These are phyloP conservation scores for Solanum tarijense DNA, from an alignment of 257 asterid species.

Conservation along the genomic window DNA sequence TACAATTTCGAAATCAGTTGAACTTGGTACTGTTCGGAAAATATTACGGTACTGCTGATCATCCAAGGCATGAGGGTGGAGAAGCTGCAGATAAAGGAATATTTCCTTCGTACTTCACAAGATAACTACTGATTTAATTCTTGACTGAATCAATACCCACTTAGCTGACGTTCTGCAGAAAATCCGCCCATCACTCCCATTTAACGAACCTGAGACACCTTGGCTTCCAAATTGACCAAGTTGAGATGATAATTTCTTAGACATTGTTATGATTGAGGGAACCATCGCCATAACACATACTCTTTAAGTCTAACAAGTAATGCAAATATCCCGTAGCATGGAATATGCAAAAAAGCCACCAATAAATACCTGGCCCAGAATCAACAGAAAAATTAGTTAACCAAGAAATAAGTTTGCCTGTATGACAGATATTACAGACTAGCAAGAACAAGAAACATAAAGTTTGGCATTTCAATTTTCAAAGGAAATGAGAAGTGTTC, in stretches of 20 bases:
- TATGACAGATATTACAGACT: not conserved
- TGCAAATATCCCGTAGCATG: conserved; percentile 52
- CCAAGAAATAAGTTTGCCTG: not conserved
- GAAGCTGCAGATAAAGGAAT: not conserved
- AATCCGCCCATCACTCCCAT: not conserved
- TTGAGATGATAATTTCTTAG: not conserved
- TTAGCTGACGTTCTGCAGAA: not conserved
- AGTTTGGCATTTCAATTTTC: not conserved
- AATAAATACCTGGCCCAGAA: conserved; percentile 55
- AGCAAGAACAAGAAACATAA: not conserved
- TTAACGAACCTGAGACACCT: not conserved
- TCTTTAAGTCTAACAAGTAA: conserved; percentile 46
- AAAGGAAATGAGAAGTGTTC: not conserved
- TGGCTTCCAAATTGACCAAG: not conserved
- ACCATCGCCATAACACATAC: conserved; percentile 33
- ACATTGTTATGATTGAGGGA: conserved; percentile 33
- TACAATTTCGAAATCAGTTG: not conserved
- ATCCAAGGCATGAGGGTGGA: not conserved
- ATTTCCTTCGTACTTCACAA: not conserved
- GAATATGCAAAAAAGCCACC: conserved; percentile 71
- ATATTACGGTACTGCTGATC: not conserved
- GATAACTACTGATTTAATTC: not conserved
- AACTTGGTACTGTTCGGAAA: not conserved
- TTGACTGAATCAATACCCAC: not conserved
- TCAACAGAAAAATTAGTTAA: not conserved